Percentiles rank a stretch among this genome's conserved stretches.
phyloP scores from a whole-genome alignment of 495 filamentous ascomycete species.

The Amphirosellinia nigrospora region DNA sequence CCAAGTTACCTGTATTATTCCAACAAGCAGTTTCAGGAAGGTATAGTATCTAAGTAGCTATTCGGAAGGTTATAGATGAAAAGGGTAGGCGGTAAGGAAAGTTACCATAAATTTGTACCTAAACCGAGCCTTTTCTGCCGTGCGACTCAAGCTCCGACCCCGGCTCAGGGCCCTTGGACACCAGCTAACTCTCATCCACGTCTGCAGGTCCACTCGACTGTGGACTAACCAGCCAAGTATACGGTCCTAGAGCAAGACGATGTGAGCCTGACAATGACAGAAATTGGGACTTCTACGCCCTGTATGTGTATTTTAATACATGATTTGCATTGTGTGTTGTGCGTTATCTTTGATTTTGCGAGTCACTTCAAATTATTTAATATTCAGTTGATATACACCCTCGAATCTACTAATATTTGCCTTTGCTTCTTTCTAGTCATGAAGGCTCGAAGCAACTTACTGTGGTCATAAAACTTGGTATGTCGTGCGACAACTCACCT shows the following conservation, averaged over 20 bases:
- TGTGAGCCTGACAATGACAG: constrained; percentile 31
- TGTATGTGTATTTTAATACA: constrained; percentile 30
- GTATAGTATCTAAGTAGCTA: background rate
- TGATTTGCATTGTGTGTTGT: constrained; percentile 5
- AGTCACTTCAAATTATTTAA: background rate
- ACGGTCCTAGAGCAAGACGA: constrained; percentile 4
- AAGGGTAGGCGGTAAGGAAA: constrained; percentile 20
- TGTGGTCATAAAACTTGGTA: constrained; percentile 95
- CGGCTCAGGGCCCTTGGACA: background rate
- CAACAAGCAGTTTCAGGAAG: background rate
- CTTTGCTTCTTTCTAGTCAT: constrained; percentile 42
- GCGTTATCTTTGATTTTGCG: constrained; percentile 1
- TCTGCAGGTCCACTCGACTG: background rate
- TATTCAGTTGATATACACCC: constrained; percentile 1
- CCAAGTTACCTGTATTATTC: background rate
- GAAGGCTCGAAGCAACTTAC: constrained; percentile 65
- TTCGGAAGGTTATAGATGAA: background rate
- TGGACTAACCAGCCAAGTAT: background rate
- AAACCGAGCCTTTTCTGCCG: background rate
- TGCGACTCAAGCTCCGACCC: constrained; percentile 19
- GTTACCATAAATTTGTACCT: background rate
- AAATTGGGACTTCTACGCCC: constrained; percentile 31
- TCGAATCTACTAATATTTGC: constrained; percentile 24
- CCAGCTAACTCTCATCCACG: background rate
- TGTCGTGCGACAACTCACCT: constrained; percentile 38